Percentiles rank a stretch among this genome's conserved stretches.
Conservation (phyloP, 441 rosid species). For the Mallotus repandus region DNA sequence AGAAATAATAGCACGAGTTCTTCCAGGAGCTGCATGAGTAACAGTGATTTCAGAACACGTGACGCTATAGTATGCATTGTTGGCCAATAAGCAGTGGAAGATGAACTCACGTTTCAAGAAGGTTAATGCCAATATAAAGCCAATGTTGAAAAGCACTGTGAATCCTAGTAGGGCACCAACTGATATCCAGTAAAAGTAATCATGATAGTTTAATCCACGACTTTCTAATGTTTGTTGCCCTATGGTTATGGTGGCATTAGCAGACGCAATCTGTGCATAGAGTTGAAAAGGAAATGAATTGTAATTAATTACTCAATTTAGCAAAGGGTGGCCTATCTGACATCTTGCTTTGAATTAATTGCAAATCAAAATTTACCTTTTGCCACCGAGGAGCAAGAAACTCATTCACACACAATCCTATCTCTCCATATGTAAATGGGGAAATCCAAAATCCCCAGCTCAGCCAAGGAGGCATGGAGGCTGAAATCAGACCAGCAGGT, state of each 20-base stretch:
- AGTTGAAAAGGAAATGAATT: conserved; percentile 6
- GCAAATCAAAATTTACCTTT: conserved; percentile 31
- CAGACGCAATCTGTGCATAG: conserved; percentile 25
- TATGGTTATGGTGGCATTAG: conserved; percentile 29
- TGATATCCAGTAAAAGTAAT: conserved; percentile 60
- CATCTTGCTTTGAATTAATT: background rate
- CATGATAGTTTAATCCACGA: conserved; percentile 55
- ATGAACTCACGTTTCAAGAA: conserved; percentile 51
- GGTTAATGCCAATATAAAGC: conserved; percentile 56
- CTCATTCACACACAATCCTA: conserved; percentile 60
- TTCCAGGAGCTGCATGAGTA: conserved; percentile 52
- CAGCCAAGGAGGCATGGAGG: conserved; percentile 62
- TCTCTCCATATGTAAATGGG: conserved; percentile 69
- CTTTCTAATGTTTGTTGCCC: conserved; percentile 47
- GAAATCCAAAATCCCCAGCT: conserved; percentile 73
- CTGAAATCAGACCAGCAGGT: conserved; percentile 28
- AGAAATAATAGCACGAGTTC: conserved; percentile 49
- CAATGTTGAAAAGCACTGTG: conserved; percentile 46
- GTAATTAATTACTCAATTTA: background rate
- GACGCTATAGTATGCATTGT: background rate
- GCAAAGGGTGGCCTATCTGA: too few species aligned
- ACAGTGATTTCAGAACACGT: background rate
- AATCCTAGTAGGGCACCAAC: conserved; percentile 56
- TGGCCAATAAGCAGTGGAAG: background rate
- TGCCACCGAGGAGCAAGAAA: conserved; percentile 70